Percentiles rank a stretch among this genome's conserved stretches.
Conservation (phyloP, 2,329 filamentous ascomycete species). For the Diaporthe sp. region DNA sequence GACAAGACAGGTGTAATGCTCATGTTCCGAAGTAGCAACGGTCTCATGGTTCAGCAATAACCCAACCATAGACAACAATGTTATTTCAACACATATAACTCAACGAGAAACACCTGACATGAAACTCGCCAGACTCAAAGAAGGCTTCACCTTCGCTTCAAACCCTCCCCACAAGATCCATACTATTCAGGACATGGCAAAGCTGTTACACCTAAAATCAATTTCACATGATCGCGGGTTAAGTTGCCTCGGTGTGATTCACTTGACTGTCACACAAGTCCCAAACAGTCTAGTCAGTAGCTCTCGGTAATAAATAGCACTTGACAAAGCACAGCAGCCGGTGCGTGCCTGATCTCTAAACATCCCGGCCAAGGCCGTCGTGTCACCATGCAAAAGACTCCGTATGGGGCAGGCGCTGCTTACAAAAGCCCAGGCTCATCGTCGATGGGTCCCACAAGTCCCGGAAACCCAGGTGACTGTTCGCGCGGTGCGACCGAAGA, state of each 20-base stretch:
- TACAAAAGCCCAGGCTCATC: background rate
- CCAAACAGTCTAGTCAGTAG: background rate
- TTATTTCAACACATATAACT: too few relatives aligned
- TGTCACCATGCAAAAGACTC: slow-evolving; percentile 1
- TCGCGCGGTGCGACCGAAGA: background rate
- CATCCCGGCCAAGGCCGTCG: background rate
- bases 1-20: background rate
- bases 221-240: slow-evolving; percentile 1
- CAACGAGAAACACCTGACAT: too few relatives aligned
- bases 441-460: background rate
- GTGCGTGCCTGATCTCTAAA: background rate
- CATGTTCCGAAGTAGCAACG: background rate
- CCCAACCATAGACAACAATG: background rate
- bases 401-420: background rate
- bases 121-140: too few relatives aligned
- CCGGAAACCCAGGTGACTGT: slow-evolving; percentile 4
- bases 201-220: background rate
- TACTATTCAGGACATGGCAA: background rate
- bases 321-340: background rate
- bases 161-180: background rate
- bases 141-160: background rate
- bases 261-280: background rate
- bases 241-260: background rate
- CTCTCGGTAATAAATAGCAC: background rate
- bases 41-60: background rate